Conservation (phyloP, 2,329 filamentous ascomycete genomes). For the Escovopsis sp. region DNA sequence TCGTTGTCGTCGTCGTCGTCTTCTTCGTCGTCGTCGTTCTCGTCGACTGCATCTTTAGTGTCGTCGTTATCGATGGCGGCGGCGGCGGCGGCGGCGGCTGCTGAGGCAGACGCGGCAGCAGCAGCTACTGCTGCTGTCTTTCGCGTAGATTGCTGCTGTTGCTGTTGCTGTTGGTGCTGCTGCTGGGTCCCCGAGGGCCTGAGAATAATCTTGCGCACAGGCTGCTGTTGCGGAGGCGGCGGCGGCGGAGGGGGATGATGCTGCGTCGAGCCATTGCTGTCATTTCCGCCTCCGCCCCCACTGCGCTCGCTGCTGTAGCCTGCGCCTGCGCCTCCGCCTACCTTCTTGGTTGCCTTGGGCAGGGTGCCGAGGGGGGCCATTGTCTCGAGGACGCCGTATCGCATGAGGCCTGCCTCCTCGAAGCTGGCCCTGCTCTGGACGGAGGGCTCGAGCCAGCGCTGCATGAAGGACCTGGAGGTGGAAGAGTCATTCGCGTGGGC, state of each 20-base stretch:
- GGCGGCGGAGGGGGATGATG: too few species aligned
- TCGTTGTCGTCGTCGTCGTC: too few species aligned
- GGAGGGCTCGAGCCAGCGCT: conserved; percentile 42
- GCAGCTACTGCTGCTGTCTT: too few species aligned
- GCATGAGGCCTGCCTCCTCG: conserved; percentile 59
- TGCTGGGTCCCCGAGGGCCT: conserved; percentile 20
- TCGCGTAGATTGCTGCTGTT: too few species aligned
- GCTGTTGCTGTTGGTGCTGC: conserved; percentile 10
- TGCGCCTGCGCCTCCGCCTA: conserved; percentile 13
- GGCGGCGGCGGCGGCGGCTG: conserved; percentile 8
- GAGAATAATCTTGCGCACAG: conserved; percentile 30
- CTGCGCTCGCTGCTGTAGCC: too few species aligned
- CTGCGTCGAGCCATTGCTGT: too few species aligned
- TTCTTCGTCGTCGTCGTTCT: too few species aligned
- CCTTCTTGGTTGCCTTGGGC: conserved; percentile 38
- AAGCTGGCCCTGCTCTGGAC: conserved; percentile 53
- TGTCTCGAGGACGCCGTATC: conserved; percentile 62
- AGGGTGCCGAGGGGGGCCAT: conserved; percentile 70
- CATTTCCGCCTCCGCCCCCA: too few species aligned
- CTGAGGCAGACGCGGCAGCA: too few species aligned
- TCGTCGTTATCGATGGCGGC: conserved; percentile 9
- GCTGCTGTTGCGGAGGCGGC: too few species aligned
- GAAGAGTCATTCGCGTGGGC: too few species aligned
- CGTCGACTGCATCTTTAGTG: too few species aligned
- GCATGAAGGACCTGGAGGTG: conserved; percentile 37